Base-by-base conservation (phyloP, 768 basidiomycete species). In the Exsudoporus frostii region DNA sequence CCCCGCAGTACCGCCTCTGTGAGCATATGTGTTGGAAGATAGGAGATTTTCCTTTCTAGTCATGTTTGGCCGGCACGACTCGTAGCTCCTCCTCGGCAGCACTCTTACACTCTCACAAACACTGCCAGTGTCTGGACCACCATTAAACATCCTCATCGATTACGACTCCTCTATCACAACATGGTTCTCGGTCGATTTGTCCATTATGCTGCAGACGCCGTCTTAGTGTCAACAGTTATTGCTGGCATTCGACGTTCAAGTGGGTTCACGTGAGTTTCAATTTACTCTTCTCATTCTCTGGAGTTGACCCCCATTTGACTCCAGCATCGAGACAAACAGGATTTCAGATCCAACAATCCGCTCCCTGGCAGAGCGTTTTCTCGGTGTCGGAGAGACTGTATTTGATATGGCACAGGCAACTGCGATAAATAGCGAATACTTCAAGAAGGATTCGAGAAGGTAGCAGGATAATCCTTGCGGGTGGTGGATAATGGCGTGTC, bases 241-340 rank as follows among this genome's bases (percentile, higher is more conserved):
- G 96, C 96, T 36, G 96, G 96, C 29, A 86, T 98, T 54, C 85
- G 86, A 68, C 84, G 91, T 54, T 87, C 92, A 17, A 95, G 88
- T 54, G 95, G 95, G 33, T 93, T 92, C 74, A 73, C 80, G 95
- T 97, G 66, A 71, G 93, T 86, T 47, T 43, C 58, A 37, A 48
- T 55, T 43, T 44, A 22, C 10, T 39, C 38, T 38, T 30, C 43
- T 38, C 43, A n/a, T 30, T 47, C 41, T 27, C 40, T 44, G 7
- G 30, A 19, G 17, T 45, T 42, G 53, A 52, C 38, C 34, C 17
- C 34, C 17, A 43, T 27, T 34, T n/a, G 45, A 54, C 43, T 44
- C 33, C 55, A 92, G 93, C 27, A 78, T 86, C 24, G 75, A 92
- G 61, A 82, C 88, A 17, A 74, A 77, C 40, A 62, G 71, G 10